phyloP scores from a whole-genome alignment of 1,139 yeast species.

The Hemisphaericaspora xylofermentans region DNA sequence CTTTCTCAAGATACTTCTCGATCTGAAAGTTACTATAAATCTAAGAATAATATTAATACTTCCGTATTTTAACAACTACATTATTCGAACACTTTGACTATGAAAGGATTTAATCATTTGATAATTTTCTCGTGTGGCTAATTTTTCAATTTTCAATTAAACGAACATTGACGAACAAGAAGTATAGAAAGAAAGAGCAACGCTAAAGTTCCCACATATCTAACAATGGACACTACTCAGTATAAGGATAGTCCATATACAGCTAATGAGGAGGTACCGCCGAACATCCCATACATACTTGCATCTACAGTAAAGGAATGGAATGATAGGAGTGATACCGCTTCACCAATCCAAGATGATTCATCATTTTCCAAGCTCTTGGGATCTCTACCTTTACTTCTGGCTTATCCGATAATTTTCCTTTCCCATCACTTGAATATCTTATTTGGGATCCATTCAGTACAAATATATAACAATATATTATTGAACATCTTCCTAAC shows the following conservation, averaged over 20 bases:
- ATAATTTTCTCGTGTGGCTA: no score
- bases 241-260: background rate
- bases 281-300: background rate
- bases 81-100: no score
- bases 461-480: conserved; percentile 2
- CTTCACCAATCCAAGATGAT: background rate
- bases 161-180: no score
- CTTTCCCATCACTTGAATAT: conserved; percentile 19
- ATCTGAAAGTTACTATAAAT: no score
- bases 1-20: no score
- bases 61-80: no score
- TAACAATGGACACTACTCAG: background rate
- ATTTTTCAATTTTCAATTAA: no score
- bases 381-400: conserved; percentile 29
- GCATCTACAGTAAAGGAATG: background rate
- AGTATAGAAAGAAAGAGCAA: background rate
- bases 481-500: conserved; percentile 10
- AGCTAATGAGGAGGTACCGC: background rate
- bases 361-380: conserved; percentile 12
- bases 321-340: background rate
- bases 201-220: background rate
- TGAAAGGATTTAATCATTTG: no score
- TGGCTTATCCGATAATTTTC: conserved; percentile 28
- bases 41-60: no score
- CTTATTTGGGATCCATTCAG: conserved; percentile 1